Conservation (phyloP, 2,329 filamentous ascomycete species). For the Emergomyces orientalis region DNA sequence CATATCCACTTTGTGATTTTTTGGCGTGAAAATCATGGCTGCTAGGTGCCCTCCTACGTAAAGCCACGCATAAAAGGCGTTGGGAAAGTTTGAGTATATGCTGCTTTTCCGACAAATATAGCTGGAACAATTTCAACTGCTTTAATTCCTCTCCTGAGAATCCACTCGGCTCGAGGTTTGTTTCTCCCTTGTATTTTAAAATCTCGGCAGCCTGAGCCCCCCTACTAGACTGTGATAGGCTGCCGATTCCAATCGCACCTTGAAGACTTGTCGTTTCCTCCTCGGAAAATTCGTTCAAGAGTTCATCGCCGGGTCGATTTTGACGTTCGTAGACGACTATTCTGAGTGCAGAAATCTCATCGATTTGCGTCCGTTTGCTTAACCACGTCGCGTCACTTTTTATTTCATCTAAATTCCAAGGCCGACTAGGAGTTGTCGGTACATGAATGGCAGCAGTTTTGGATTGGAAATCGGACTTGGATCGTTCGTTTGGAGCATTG, state of each 20-base stretch:
- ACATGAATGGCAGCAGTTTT: constrained; percentile 82
- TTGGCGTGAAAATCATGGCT: constrained; percentile 12
- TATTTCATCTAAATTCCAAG: constrained; percentile 66
- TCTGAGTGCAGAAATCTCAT: constrained; percentile 72
- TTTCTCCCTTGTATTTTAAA: constrained; percentile 22
- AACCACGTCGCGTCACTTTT: constrained; percentile 83
- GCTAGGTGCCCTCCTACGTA: constrained; percentile 19
- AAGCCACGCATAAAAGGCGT: constrained; percentile 30
- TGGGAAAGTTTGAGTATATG: constrained; percentile 58
- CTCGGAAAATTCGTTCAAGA: constrained; percentile 62
- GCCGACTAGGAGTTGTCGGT: constrained; percentile 55
- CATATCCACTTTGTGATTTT: constrained; percentile 9
- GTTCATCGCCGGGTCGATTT: constrained; percentile 60
- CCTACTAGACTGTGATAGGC: constrained; percentile 11
- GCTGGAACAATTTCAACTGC: constrained; percentile 57
- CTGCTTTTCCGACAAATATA: constrained; percentile 63
- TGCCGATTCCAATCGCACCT: constrained; percentile 44
- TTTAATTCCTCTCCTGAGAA: constrained; percentile 57
- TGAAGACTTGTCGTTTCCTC: constrained; percentile 70
- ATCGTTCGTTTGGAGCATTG: constrained; percentile 49
- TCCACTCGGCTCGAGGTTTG: constrained; percentile 26
- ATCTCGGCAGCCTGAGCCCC: constrained; percentile 24
- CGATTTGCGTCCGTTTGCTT: constrained; percentile 65
- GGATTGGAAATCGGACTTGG: constrained; percentile 66
- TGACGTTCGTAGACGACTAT: constrained; percentile 78